phyloP scores from a whole-genome alignment of 495 filamentous ascomycete genomes.

The Chaetomium tenue region DNA sequence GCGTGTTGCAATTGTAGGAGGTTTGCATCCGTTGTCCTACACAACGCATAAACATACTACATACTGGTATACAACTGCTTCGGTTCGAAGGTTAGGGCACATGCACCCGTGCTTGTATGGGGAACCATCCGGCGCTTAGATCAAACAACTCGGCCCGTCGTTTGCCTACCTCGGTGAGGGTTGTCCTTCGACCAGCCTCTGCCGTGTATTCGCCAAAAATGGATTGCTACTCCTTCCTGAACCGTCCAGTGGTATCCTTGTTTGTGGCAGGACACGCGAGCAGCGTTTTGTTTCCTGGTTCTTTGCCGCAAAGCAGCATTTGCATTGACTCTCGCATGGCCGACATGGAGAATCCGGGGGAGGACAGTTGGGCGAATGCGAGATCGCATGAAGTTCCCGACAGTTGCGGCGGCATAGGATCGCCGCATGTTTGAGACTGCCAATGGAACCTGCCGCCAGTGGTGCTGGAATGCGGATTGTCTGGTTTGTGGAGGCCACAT shows the following conservation, averaged over 20 bases:
- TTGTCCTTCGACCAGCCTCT: too few relatives aligned
- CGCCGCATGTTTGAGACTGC: conserved; percentile 15
- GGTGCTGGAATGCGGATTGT: not conserved
- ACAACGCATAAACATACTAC: too few relatives aligned
- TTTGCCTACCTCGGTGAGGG: too few relatives aligned
- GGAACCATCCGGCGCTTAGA: too few relatives aligned
- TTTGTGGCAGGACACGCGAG: not conserved
- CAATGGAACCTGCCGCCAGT: not conserved
- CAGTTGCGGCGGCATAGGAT: conserved; percentile 13
- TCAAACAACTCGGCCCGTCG: too few relatives aligned
- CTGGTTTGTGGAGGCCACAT: too few relatives aligned
- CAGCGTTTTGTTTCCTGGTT: not conserved
- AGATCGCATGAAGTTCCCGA: conserved; percentile 14
- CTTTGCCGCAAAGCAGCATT: not conserved
- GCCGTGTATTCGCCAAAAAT: not conserved
- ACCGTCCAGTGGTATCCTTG: not conserved
- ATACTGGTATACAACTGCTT: too few relatives aligned
- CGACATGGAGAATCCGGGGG: not conserved
- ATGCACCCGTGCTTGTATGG: too few relatives aligned
- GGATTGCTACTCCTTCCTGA: not conserved
- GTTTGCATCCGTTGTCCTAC: too few relatives aligned
- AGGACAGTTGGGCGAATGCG: not conserved
- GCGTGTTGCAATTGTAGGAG: too few relatives aligned
- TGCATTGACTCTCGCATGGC: not conserved
- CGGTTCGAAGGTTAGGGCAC: too few relatives aligned